Evolutionary conservation across 2,329 filamentous ascomycete genomes (phyloP), one percentile per base, ranked within the genome.

Genomic region (Aspergillus unguis): DNA sequence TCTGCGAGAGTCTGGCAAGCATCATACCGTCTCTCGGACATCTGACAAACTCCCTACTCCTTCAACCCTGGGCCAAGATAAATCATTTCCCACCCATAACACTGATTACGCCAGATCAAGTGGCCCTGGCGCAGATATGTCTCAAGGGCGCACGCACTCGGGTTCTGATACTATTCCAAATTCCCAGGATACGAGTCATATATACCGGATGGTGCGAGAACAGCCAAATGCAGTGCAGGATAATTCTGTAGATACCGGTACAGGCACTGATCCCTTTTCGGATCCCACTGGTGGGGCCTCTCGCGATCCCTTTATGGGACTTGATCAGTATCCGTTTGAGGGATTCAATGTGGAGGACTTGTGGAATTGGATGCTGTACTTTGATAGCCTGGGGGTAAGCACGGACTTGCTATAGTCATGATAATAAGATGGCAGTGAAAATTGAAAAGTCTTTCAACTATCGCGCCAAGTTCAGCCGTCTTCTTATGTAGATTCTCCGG

Each of bases 301-400:
- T 17, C 17, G 17, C 17, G 17, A 17, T 17, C 17, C 17, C 17
- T 17, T 17, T 17, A 17, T 17, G 17, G 17, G 36, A 10, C 5
- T 6, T 25, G 5, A 6, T 23, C 28, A 4, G n/a, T 6, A n/a
- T 37, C 58, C 59, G 0, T 62, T 62, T 23, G 59, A 60, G 10
- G 58, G 58, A 2, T 62, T 55, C 9, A 61, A 62, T 48, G 58
- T 62, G 3, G 58, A 59, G 23, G 58, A 62, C n/a, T 40, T 62
- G 33, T 62, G 59, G 59, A 58, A 62, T 33, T 62, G 59, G 59
- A 62, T 62, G 58, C 40, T 61, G 28, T 58, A 53, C 36, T 57
- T 57, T 27, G 59, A 61, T 46, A 53, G 50, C 38, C 50, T 45
- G 9, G n/a, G n/a, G n/a, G 23, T 10, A 5, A 17, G 36, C 5